A percentile compares a stretch with the other conserved stretches of the same genome.
Conservation (phyloP, 2,329 filamentous ascomycete genomes). For the Atkinsonella texensis region DNA sequence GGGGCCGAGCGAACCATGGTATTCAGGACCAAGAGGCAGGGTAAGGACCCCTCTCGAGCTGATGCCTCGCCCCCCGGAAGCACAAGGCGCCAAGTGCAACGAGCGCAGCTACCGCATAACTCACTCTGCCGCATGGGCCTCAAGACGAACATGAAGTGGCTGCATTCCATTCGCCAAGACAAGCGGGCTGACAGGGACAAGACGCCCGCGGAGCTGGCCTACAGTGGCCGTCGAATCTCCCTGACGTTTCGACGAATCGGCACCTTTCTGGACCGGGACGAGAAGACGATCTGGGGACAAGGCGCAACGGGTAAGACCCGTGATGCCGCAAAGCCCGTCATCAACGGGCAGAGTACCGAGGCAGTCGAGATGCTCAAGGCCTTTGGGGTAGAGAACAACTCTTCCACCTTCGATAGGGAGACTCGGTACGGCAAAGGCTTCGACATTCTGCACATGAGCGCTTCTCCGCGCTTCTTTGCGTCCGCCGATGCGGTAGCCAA, state of each 20-base stretch:
- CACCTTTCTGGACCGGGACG: constrained; percentile 62
- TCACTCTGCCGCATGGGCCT: constrained; percentile 77
- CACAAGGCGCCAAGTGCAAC: constrained; percentile 45
- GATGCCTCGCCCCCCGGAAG: constrained; percentile 6
- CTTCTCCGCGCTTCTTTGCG: constrained; percentile 37
- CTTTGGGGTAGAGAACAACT: constrained; percentile 78
- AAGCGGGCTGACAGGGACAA: constrained; percentile 62
- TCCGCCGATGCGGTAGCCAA: constrained; percentile 36
- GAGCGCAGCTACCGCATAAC: constrained; percentile 71
- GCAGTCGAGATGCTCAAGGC: constrained; percentile 60
- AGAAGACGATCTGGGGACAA: constrained; percentile 75
- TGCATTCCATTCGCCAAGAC: constrained; percentile 86
- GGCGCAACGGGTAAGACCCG: constrained; percentile 62
- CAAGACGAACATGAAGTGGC: constrained; percentile 71
- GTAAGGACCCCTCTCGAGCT: constrained; percentile 21
- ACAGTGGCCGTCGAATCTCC: constrained; percentile 68
- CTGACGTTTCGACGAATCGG: constrained; percentile 84
- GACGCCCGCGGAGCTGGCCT: constrained; percentile 56
- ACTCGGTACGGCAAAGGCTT: constrained; percentile 67
- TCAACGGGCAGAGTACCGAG: constrained; percentile 57
- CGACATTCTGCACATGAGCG: constrained; percentile 62
- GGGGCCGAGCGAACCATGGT: constrained; percentile 86
- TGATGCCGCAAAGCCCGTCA: constrained; percentile 45
- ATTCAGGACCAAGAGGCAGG: constrained; percentile 65
- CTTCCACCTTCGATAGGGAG: constrained; percentile 61